Evolutionary conservation across 345 rosid species (phyloP).

Genomic region (Aquilaria yunnanensis): DNA sequence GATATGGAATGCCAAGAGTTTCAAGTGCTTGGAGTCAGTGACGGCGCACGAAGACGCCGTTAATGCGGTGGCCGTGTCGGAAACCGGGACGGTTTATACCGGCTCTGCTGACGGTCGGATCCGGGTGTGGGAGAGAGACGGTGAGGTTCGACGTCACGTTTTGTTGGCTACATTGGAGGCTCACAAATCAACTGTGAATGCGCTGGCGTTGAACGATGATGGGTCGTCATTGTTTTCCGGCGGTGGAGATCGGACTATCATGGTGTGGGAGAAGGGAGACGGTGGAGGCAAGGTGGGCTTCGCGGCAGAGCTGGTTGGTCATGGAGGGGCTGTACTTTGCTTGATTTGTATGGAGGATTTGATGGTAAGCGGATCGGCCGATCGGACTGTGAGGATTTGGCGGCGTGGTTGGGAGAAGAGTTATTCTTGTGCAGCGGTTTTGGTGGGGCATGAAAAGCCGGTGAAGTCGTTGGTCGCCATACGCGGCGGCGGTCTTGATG

Average conservation of each 20-base stretch:
- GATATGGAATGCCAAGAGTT: constrained; percentile 26
- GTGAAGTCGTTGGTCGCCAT: constrained; percentile 37
- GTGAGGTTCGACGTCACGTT: constrained; percentile 14
- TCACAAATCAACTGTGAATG: constrained; percentile 38
- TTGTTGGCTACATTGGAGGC: constrained; percentile 26
- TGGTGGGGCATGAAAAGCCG: constrained; percentile 42
- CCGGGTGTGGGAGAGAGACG: constrained; percentile 31
- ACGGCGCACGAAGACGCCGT: constrained; percentile 43
- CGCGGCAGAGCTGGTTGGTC: constrained; percentile 31
- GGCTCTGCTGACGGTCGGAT: constrained; percentile 36
- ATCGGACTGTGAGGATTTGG: constrained; percentile 47
- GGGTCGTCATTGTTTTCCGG: constrained; percentile 36
- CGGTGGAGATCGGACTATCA: constrained; percentile 29
- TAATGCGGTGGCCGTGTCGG: constrained; percentile 31
- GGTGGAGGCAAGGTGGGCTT: constrained; percentile 17
- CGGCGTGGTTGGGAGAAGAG: constrained; percentile 17
- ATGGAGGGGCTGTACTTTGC: constrained; percentile 34
- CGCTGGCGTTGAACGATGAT: constrained; percentile 29
- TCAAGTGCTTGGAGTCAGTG: constrained; percentile 39
- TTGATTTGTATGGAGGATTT: constrained; percentile 23
- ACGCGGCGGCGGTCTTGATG: constrained; percentile 6
- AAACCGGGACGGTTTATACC: constrained; percentile 32
- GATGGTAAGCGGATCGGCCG: constrained; percentile 40
- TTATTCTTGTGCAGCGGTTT: constrained; percentile 24
- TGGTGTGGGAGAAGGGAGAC: constrained; percentile 30